These are phyloP conservation scores for Capsicum rhomboideum DNA, from an alignment of 257 asterid genomes.

Conservation along the genomic window DNA sequence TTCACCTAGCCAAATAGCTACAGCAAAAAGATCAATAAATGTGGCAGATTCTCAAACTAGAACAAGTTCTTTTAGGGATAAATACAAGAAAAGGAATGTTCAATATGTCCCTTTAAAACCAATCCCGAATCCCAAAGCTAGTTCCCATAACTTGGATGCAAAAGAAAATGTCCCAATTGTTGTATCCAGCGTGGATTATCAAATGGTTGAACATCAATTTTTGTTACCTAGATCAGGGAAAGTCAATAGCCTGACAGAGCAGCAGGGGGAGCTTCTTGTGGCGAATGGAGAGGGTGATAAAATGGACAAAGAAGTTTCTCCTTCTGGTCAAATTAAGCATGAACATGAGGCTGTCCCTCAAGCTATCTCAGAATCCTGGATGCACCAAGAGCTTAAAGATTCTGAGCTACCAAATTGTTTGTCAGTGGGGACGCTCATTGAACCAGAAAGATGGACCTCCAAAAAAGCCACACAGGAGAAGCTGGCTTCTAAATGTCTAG, in stretches of 20 bases:
- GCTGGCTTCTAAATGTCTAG: background rate
- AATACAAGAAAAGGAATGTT: slow-evolving; percentile 1
- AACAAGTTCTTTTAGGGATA: background rate
- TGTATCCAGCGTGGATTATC: background rate
- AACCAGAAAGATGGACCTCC: background rate
- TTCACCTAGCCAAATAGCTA: background rate
- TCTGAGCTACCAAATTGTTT: background rate
- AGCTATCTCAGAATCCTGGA: background rate
- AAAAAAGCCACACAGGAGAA: background rate
- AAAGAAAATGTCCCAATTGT: background rate
- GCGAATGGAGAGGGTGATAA: background rate
- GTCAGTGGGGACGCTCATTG: background rate
- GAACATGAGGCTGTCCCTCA: background rate
- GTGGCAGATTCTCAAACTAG: background rate
- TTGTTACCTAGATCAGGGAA: slow-evolving; percentile 1
- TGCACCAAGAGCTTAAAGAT: background rate
- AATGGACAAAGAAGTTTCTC: slow-evolving; percentile 1
- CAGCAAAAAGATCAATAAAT: background rate
- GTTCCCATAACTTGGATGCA: slow-evolving; percentile 1
- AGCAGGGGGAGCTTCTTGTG: background rate
- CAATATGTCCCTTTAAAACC: background rate
- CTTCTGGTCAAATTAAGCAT: background rate
- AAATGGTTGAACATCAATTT: background rate
- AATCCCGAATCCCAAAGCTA: background rate
- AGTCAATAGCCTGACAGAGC: background rate